Conservation (phyloP, 2,329 filamentous ascomycete genomes). For the Didymella keratinophila region DNA sequence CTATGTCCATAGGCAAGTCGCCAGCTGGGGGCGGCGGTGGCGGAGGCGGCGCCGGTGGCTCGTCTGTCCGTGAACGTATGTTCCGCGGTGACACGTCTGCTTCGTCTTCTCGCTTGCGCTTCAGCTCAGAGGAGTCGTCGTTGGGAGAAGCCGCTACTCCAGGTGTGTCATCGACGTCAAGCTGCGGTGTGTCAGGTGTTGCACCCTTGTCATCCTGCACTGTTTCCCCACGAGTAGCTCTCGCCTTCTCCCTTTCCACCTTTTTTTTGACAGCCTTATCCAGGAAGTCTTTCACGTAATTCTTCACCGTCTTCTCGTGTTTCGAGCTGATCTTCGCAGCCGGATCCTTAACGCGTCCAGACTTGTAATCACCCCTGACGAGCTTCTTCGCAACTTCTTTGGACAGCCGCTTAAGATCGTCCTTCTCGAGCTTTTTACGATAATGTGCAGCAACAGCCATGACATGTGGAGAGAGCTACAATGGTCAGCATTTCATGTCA, state of each 20-base stretch:
- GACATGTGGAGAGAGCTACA: slow-evolving; percentile 81
- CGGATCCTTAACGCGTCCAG: slow-evolving; percentile 83
- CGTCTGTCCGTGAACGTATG: slow-evolving; percentile 41
- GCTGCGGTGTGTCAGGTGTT: slow-evolving; percentile 32
- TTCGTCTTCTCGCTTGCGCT: slow-evolving; percentile 51
- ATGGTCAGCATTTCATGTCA: slow-evolving; percentile 18
- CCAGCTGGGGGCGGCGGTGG: slow-evolving; percentile 52
- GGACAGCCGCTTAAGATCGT: slow-evolving; percentile 71
- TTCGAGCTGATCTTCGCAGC: slow-evolving; percentile 74
- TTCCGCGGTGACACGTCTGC: slow-evolving; percentile 43
- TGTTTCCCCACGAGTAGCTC: slow-evolving; percentile 49
- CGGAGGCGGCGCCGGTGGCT: slow-evolving; percentile 54
- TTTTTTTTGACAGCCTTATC: slow-evolving; percentile 80
- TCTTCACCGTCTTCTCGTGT: slow-evolving; percentile 82
- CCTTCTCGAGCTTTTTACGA: slow-evolving; percentile 83
- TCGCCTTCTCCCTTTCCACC: slow-evolving; percentile 69
- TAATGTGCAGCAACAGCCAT: slow-evolving; percentile 89
- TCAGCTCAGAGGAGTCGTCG: slow-evolving; percentile 42
- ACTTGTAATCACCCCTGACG: slow-evolving; percentile 90
- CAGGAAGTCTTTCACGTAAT: slow-evolving; percentile 83
- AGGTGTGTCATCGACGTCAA: slow-evolving; percentile 11
- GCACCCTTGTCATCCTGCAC: slow-evolving; percentile 25
- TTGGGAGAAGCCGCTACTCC: slow-evolving; percentile 34
- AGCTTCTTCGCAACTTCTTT: slow-evolving; percentile 85
- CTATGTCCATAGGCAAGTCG: slow-evolving; percentile 38